Base-by-base conservation (phyloP, 306 rosid species). In the Casuarina cunninghamiana region DNA sequence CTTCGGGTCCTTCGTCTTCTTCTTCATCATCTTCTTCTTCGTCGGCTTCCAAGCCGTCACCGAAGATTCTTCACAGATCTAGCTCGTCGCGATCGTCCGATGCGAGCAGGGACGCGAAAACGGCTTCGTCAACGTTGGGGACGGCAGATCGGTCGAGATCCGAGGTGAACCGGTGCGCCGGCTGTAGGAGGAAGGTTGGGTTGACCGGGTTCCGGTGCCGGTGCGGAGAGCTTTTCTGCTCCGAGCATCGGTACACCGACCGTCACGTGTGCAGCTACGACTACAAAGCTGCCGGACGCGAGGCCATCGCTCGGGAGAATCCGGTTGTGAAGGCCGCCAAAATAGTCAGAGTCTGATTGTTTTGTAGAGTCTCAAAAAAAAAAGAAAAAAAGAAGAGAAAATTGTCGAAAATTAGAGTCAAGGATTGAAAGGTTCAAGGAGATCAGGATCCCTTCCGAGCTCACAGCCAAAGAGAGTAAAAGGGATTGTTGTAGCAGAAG, bases 251-350 rank as follows among this genome's bases (percentile, higher is more conserved):
- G 73, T 96, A 96, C 80, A 86, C 99, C 66, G 99, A 96, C 78
- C 96, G 99, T 16, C 99, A 96, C 58, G 91, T 86, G n/a, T 96
- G 99, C 84, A 85, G 89, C 80, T 96, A 85, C 80, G 99, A 96
- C 55, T 96, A 96, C 82, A 96, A 93, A 75, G 70, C 94, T 46
- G 99, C 85, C 5, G 99, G 99, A 0, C 88, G 98, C 5, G 97
- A 93, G 39, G 90, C 93, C 49, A 96, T 96, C 53, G 99, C 99
- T 0, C 85, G 94, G 77, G 99, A 96, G 63, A 96, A 96, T 81
- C 99, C 98, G 48, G 94, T 96, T 53, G 89, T 96, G 46, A 90
- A 78, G 68, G 97, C 99, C 0, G 89, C 97, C 6, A 96, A 96
- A 87, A 91, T 96, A 79, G 88, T 93, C 43, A 88, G 93, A 80